Base-by-base conservation (phyloP, 2,329 filamentous ascomycete genomes). In the Dothideomycetes sp. region DNA sequence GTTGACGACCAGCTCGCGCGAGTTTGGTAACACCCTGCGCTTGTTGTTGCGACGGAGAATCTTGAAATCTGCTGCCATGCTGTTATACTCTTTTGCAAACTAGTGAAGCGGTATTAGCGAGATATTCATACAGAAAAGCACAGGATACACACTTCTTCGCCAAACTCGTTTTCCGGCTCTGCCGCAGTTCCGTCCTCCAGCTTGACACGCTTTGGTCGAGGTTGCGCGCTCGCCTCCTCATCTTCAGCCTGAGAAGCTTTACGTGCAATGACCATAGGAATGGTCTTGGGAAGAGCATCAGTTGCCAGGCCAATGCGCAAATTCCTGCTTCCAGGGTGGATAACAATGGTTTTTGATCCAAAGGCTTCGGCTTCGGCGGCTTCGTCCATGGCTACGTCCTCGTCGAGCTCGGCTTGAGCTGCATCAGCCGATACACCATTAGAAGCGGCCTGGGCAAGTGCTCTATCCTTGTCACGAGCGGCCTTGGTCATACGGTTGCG, bases 321-420 rank as follows among this genome's bases (percentile, higher is more conserved):
- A 50, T 96, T 96, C 62, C 96, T 89, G 57, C 89, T 96, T 20
- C 91, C 91, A 2, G 89, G 80, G 58, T 98, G 91, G 53, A 98
- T 85, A 45, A 96, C 83, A 56, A 98, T 89, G 46, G 94, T 82
- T 61, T 89, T 94, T 8, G 87, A 89, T 5, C 87, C 82, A 50
- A 85, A 80, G 35, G 78, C 68, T 65, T 69, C 49, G 69, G 69
- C n/a, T 77, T 73, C 33, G 60, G 60, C 43, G 57, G 57, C 46
- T 73, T 76, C 59, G 39, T 71, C 71, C 57, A 81, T 71, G 12
- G 79, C 77, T 31, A 74, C 69, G 49, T 70, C 68, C 12, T 61
- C 58, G 23, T 62, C 59, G 8, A 74, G 69, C 23, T 50, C 54
- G 3, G 52, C 49, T 6, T 49, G 36, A 20, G 53, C 56, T 32